Conservation (phyloP, 306 rosid genomes). For the Malus sylvestris region DNA sequence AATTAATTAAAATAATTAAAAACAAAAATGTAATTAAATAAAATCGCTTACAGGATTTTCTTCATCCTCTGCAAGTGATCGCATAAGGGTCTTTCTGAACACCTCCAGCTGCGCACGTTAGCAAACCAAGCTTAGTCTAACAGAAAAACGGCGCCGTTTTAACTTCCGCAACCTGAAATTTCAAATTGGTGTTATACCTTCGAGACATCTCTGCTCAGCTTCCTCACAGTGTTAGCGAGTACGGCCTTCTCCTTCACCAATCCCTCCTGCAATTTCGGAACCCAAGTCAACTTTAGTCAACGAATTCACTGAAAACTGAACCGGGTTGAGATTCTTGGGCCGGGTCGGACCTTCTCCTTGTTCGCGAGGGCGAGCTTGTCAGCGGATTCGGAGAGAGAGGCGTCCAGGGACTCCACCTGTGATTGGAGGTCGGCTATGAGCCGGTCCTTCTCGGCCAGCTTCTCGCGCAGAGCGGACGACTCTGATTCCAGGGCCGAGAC, state of each 20-base stretch:
- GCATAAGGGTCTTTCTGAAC: constrained; percentile 84
- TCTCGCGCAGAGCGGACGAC: constrained; percentile 34
- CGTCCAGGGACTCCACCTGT: constrained; percentile 49
- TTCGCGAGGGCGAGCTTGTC: constrained; percentile 50
- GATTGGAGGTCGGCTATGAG: constrained; percentile 54
- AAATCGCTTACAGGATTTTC: constrained; percentile 49
- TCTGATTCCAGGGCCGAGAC: constrained; percentile 60
- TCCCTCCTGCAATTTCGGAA: constrained; percentile 38
- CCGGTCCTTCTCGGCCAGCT: constrained; percentile 49
- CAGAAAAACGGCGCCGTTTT: background rate
- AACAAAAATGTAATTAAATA: background rate
- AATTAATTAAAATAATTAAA: background rate
- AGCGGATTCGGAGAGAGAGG: constrained; percentile 46
- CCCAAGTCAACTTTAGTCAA: background rate
- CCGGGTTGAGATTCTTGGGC: background rate
- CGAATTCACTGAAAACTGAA: background rate
- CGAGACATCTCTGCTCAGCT: constrained; percentile 82
- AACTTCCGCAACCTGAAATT: background rate
- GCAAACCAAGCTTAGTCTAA: background rate
- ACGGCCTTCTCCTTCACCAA: constrained; percentile 56
- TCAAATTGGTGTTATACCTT: constrained; percentile 41
- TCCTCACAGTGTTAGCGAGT: constrained; percentile 60
- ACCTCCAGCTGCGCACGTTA: constrained; percentile 65
- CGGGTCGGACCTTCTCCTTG: constrained; percentile 47
- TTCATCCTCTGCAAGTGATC: constrained; percentile 77